A percentile compares a stretch with the other conserved stretches of the same genome.
Evolutionary conservation across 805 yeast species (phyloP).

Genomic region (Lachancea dasiensis): DNA sequence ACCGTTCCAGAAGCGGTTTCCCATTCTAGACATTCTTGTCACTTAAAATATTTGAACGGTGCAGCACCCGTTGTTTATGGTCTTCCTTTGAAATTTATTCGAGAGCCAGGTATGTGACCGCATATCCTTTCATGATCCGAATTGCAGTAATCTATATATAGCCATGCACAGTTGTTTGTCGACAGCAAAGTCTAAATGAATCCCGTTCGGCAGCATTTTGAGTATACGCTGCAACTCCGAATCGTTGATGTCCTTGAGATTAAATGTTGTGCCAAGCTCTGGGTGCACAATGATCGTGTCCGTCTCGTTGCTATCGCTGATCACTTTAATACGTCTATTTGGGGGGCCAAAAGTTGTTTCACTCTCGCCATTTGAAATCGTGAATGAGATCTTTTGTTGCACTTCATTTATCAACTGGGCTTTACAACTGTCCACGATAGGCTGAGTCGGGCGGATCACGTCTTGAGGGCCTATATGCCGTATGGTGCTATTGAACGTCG

Average conservation of each 20-base stretch:
- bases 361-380: too few species aligned
- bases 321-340: background rate
- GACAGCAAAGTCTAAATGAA: conserved; percentile 10
- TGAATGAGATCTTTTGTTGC: background rate
- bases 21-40: conserved; percentile 60
- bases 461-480: conserved; percentile 5
- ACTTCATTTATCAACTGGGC: background rate
- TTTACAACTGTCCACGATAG: background rate
- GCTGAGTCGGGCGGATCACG: background rate
- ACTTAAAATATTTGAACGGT: conserved; percentile 72
- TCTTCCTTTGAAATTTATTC: conserved; percentile 45
- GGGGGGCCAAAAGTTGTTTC: background rate
- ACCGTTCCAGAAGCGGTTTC: conserved; percentile 53
- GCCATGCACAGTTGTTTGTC: conserved; percentile 10
- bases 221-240: background rate
- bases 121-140: conserved; percentile 5
- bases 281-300: background rate
- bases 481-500: conserved; percentile 4
- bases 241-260: conserved; percentile 1
- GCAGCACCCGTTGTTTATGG: conserved; percentile 93
- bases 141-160: conserved; percentile 13
- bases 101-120: conserved; percentile 29
- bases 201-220: conserved; percentile 9
- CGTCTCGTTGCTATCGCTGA: background rate
- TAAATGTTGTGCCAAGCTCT: background rate